Evolutionary conservation across 2,329 filamentous ascomycete species (phyloP), one percentile per base, ranked within the genome.

Genomic region (Pseudogymnoascus sp.): DNA sequence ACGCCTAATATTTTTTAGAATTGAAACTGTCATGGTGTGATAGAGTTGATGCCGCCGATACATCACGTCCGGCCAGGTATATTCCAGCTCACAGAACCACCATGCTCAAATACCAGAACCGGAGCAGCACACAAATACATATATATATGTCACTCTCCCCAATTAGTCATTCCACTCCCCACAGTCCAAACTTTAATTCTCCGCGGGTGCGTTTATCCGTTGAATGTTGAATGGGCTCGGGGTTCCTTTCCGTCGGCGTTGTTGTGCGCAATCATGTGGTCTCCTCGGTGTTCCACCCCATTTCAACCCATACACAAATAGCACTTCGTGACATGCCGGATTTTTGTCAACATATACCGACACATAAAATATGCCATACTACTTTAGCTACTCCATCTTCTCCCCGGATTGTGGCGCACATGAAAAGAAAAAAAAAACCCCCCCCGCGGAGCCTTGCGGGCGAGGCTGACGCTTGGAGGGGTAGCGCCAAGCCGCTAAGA

Each of bases 401-500:
- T 52, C 43, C n/a, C 43, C 43, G 23, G 43, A 25, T 52, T 28
- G 43, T 14, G 43, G 14, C 23, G 43, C 8, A 14, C 43, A 31
- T 8, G 23, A 37, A 59, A 35, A 59, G 23, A 49, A 35, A 59
- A 49, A 49, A 59, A 4, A 38, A 16, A 11, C 7, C 11, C 18
- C 18, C 18, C 18, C 18, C 2, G 18, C 16, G 33, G 12, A 60
- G 58, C 58, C 33, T 60, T 60, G 58, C 33, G 18, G 11, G 37
- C 37, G 37, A 60, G 58, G 58, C 58, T 60, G 58, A 40, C n/a
- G 23, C 11, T 38, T 60, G 58, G 33, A 28, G 58, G 37, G 55
- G 58, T 38, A 38, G 16, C 23, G 33, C 58, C 58, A 40, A 40
- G 33, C 58, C 58, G 16, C 58, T 40, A 59, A 23, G 2, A 9